A percentile compares a stretch with the other conserved stretches of the same genome.
These are phyloP conservation scores for Cymbidium sinense DNA, from an alignment of 106 monocot species.

Conservation along the genomic window DNA sequence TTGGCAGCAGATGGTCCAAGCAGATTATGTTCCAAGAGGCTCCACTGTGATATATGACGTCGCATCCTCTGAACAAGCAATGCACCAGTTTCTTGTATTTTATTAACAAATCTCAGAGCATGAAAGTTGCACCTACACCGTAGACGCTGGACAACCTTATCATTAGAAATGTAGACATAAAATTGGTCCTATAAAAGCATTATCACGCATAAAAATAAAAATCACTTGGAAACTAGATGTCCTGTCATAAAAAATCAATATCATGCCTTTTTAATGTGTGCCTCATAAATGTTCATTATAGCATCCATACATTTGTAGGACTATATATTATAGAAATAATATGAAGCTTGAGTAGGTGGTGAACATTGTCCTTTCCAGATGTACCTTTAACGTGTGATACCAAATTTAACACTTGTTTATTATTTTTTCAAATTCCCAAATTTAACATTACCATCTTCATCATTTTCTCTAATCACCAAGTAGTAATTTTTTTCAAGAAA, in stretches of 20 bases:
- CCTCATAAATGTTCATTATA: neutral
- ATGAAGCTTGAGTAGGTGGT: too few species aligned
- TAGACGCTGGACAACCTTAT: slow-evolving; percentile 46
- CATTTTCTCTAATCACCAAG: too few species aligned
- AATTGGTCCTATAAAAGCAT: neutral
- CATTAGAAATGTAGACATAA: neutral
- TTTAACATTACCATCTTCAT: too few species aligned
- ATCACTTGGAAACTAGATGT: neutral
- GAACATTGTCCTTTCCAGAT: too few species aligned
- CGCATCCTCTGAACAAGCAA: slow-evolving; percentile 84
- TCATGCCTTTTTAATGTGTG: neutral
- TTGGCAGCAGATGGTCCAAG: slow-evolving; percentile 46
- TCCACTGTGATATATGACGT: slow-evolving; percentile 19
- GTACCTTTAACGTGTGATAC: too few species aligned
- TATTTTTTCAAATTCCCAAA: too few species aligned
- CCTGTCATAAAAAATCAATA: neutral
- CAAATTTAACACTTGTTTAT: too few species aligned
- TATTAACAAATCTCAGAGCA: slow-evolving; percentile 73
- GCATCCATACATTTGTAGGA: neutral
- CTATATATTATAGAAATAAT: neutral
- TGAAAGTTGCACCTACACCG: slow-evolving; percentile 98
- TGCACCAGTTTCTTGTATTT: slow-evolving; percentile 84
- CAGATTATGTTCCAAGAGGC: slow-evolving; percentile 58
- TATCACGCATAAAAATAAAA: neutral
- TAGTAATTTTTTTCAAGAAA: too few species aligned